Evolutionary conservation across 768 basidiomycete genomes (phyloP), one percentile per base, ranked within the genome.

Genomic region (Fomitopsis serialis): DNA sequence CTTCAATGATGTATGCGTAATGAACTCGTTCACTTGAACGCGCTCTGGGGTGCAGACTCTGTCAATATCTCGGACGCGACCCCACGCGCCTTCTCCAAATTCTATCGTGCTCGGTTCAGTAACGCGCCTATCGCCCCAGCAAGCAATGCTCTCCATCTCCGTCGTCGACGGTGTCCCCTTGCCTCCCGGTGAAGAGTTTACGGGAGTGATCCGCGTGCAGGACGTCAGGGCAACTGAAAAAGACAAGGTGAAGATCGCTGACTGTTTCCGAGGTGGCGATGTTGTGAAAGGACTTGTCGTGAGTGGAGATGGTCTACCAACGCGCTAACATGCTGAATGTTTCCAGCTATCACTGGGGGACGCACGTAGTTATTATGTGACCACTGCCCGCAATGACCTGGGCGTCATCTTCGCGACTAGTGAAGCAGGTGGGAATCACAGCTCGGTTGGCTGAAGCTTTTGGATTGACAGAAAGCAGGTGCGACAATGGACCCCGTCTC

Each of bases 201-300:
- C 79, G 0, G 93, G 93, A 4, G 85, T 96, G 21, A 90, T 97
- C 58, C 84, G 94, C 32, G 75, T 78, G 5, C 92, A 95, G 68
- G 94, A 97, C 68, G 84, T 97, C 21, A 74, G 94, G 50, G 87
- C 89, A 12, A 94, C 92, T 1, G 92, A 94, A 63, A 93, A 90
- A 61, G 92, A 94, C 72, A 84, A 82, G 61, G 81, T 95, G 54
- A 92, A 89, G 70, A 89, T 95, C 55, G 83, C 85, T 29, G 89
- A 93, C 61, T 96, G 92, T 63, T 97, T 96, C 68, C 78, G 93
- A 23, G 90, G 91, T 0, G 92, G 94, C 13, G 93, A 97, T 64
- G 89, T 95, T 47, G 87, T 97, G 29, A 81, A 86, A 54, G 92
- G 90, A 13, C 66, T 88, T 36, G 92, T 96, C 62, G 93, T 94